Conservation (phyloP, 2,329 filamentous ascomycete genomes). For the Fusarium sp. region DNA sequence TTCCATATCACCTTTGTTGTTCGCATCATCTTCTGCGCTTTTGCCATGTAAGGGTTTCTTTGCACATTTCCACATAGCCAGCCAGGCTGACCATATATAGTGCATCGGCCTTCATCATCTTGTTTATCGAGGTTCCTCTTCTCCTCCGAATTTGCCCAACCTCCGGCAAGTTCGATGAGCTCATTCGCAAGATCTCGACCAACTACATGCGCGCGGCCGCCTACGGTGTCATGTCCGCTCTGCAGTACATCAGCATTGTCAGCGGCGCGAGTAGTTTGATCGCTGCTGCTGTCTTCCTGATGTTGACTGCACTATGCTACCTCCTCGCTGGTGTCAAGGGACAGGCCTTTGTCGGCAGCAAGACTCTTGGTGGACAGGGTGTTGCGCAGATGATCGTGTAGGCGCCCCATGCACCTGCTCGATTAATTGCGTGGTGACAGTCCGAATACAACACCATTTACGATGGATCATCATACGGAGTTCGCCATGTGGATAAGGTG, state of each 20-base stretch:
- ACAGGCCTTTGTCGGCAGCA: slow-evolving; percentile 90
- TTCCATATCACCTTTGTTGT: slow-evolving; percentile 51
- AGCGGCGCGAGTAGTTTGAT: slow-evolving; percentile 77
- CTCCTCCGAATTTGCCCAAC: slow-evolving; percentile 98
- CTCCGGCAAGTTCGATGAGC: slow-evolving; percentile 85
- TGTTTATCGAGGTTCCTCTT: slow-evolving; percentile 92
- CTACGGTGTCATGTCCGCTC: slow-evolving; percentile 81
- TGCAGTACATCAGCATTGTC: slow-evolving; percentile 87
- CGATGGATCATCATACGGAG: neutral
- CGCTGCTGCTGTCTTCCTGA: slow-evolving; percentile 84
- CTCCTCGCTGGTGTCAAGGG: slow-evolving; percentile 81
- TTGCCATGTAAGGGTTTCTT: slow-evolving; percentile 62
- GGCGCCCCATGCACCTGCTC: slow-evolving; percentile 32
- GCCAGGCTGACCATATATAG: slow-evolving; percentile 56
- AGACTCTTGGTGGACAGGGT: slow-evolving; percentile 93
- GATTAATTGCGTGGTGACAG: neutral
- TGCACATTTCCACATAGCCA: neutral
- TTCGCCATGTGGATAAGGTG: neutral
- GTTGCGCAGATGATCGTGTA: slow-evolving; percentile 98
- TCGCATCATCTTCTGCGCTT: slow-evolving; percentile 64
- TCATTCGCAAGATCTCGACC: slow-evolving; percentile 91
- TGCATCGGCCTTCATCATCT: slow-evolving; percentile 75
- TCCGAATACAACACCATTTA: slow-evolving; percentile 3
- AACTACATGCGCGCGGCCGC: slow-evolving; percentile 96
- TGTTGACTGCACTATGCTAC: slow-evolving; percentile 84